phyloP scores from a whole-genome alignment of 768 basidiomycete genomes.

The Tricholoma furcatifolium region DNA sequence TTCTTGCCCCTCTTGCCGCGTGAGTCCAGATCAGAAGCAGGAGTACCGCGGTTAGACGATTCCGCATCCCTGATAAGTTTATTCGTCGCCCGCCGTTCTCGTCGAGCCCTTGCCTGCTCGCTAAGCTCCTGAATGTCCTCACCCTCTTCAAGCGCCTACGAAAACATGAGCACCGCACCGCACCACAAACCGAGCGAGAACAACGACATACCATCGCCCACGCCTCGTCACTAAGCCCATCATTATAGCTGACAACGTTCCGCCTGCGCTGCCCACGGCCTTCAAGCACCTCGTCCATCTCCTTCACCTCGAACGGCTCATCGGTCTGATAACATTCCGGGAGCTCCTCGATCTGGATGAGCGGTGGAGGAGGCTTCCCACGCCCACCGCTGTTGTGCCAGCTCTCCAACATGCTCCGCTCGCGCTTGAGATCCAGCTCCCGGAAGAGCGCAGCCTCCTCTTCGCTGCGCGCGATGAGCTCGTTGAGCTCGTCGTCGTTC shows the following conservation, averaged over 20 bases:
- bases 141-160: slow-evolving; percentile 74
- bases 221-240: slow-evolving; percentile 91
- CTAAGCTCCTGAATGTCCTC: slow-evolving; percentile 76
- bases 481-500: slow-evolving; percentile 94
- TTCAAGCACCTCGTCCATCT: slow-evolving; percentile 63
- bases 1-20: slow-evolving; percentile 61
- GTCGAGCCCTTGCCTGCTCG: slow-evolving; percentile 63
- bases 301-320: slow-evolving; percentile 68
- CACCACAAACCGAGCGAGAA: neutral
- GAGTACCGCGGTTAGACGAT: slow-evolving; percentile 62
- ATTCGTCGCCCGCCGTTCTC: slow-evolving; percentile 58
- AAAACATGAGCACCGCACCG: neutral
- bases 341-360: slow-evolving; percentile 87
- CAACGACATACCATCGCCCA: slow-evolving; percentile 71
- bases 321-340: slow-evolving; percentile 89
- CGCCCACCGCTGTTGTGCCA: slow-evolving; percentile 78
- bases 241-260: slow-evolving; percentile 87
- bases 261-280: slow-evolving; percentile 86
- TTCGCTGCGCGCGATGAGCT: slow-evolving; percentile 84
- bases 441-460: slow-evolving; percentile 76
- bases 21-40: slow-evolving; percentile 57
- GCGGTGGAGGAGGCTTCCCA: slow-evolving; percentile 70
- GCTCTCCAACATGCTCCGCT: slow-evolving; percentile 55
- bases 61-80: slow-evolving; percentile 61
- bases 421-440: slow-evolving; percentile 79